These are phyloP conservation scores for Yarrowia bubula DNA, from an alignment of 805 yeast genomes.

Conservation along the genomic window DNA sequence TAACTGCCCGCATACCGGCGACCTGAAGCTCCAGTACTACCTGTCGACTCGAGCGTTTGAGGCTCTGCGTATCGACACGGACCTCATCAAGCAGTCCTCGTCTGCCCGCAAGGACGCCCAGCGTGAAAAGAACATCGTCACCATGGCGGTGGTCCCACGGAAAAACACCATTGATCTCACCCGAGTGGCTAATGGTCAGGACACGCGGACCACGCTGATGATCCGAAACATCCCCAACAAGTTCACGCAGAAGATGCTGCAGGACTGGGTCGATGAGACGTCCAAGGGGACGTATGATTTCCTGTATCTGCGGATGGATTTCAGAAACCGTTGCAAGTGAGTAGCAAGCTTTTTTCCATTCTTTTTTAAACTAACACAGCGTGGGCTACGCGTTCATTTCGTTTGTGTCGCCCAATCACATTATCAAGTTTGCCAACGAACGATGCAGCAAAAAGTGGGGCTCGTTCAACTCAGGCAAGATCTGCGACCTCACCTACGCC, in stretches of 20 bases:
- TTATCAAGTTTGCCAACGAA: constrained; percentile 47
- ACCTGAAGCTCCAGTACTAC: constrained; percentile 7
- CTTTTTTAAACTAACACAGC: constrained; percentile 1
- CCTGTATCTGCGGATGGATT: constrained; percentile 52
- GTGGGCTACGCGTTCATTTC: constrained; percentile 58
- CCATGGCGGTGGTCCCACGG: constrained; percentile 37
- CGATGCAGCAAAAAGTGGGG: constrained; percentile 51
- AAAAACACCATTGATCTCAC: constrained; percentile 44
- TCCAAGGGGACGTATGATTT: constrained; percentile 43
- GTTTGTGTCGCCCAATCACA: constrained; percentile 46
- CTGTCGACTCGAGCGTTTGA: constrained; percentile 10
- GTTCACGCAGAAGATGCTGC: constrained; percentile 47
- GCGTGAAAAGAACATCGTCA: constrained; percentile 31
- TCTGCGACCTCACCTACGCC: constrained; percentile 53
- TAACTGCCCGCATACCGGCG: constrained; percentile 7
- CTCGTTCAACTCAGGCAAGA: constrained; percentile 49
- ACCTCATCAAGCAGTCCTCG: constrained; percentile 11
- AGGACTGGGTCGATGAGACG: constrained; percentile 48
- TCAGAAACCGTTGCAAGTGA: constrained; percentile 49
- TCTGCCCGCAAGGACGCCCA: constrained; percentile 6
- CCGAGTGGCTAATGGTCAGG: constrained; percentile 45
- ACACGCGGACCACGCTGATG: constrained; percentile 51
- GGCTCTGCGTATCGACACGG: constrained; percentile 7
- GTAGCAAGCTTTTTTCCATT: constrained; percentile 26
- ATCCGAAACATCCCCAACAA: constrained; percentile 56